These are phyloP conservation scores for Simmondsia chinensis DNA, from an alignment of 148 eudicot species.

Conservation along the genomic window DNA sequence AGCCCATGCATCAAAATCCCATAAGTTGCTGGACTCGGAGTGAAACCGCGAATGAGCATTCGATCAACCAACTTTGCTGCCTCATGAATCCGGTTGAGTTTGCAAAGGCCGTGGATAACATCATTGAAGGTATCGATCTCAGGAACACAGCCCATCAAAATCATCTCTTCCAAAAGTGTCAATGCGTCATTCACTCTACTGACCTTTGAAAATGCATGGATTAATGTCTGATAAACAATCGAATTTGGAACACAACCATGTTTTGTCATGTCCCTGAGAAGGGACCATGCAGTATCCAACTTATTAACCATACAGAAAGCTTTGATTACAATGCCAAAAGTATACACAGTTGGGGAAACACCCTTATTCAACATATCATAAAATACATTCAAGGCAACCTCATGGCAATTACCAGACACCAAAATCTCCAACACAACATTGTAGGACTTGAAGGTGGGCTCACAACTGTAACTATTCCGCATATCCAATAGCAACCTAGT, in stretches of 20 bases:
- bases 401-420: slow-evolving; percentile 59
- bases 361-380: slow-evolving; percentile 84
- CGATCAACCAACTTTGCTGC: slow-evolving; percentile 82
- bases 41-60: slow-evolving; percentile 62
- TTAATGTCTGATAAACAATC: slow-evolving; percentile 71
- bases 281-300: slow-evolving; percentile 69
- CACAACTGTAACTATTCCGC: slow-evolving; percentile 45
- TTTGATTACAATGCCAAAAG: slow-evolving; percentile 73
- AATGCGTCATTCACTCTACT: slow-evolving; percentile 60
- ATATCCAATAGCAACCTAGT: slow-evolving; percentile 89
- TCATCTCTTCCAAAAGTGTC: slow-evolving; percentile 83
- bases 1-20: slow-evolving; percentile 68
- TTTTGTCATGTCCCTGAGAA: slow-evolving; percentile 86
- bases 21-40: slow-evolving; percentile 60
- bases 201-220: slow-evolving; percentile 55
- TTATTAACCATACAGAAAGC: slow-evolving; percentile 68
- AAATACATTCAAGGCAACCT: slow-evolving; percentile 68
- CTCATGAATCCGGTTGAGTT: slow-evolving; percentile 53
- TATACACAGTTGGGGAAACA: slow-evolving; percentile 66
- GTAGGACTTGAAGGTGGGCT: slow-evolving; percentile 63
- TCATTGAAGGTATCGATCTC: slow-evolving; percentile 88
- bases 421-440: slow-evolving; percentile 79
- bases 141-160: slow-evolving; percentile 82
- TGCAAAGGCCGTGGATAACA: slow-evolving; percentile 69
- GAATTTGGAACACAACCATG: slow-evolving; percentile 93